Evolutionary conservation across 768 basidiomycete species (phyloP).

Genomic region (Fibroporia radiculosa): DNA sequence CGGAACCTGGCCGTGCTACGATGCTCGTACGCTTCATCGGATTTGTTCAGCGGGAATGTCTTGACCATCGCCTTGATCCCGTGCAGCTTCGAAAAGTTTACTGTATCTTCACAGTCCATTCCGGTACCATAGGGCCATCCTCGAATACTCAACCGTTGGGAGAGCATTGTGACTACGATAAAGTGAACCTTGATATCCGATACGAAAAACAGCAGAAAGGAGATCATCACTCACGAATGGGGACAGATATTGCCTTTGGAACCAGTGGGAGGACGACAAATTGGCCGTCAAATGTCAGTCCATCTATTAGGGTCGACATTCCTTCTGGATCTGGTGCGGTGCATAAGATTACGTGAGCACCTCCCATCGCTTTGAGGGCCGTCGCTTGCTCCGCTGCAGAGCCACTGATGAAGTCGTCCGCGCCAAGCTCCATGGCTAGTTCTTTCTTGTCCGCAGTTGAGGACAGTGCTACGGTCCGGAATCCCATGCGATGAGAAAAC

Average conservation of each 20-base stretch:
- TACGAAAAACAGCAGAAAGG: background rate
- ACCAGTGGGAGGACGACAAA: conserved; percentile 16
- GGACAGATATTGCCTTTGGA: conserved; percentile 11
- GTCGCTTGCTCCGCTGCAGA: conserved; percentile 20
- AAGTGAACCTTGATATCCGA: background rate
- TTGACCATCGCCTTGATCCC: conserved; percentile 16
- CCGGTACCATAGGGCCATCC: conserved; percentile 19
- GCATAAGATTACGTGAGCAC: conserved; percentile 28
- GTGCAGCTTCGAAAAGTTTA: conserved; percentile 13
- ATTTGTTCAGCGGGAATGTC: conserved; percentile 17
- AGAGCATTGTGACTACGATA: conserved; percentile 14
- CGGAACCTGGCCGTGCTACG: conserved; percentile 16
- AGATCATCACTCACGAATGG: conserved; percentile 12
- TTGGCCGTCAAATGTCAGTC: conserved; percentile 14
- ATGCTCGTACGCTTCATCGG: conserved; percentile 17
- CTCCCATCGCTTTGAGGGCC: conserved; percentile 26
- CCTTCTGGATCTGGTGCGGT: conserved; percentile 21
- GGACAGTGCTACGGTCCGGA: conserved; percentile 28
- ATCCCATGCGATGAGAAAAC: conserved; percentile 28
- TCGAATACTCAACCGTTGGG: conserved; percentile 18
- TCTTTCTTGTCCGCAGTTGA: conserved; percentile 22
- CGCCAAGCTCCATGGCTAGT: conserved; percentile 28
- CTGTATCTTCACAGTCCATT: conserved; percentile 14
- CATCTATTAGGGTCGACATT: conserved; percentile 14
- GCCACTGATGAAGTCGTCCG: conserved; percentile 28